Evolutionary conservation across 805 yeast genomes (phyloP), one percentile per base, ranked within the genome.

Genomic region (Diddensiella caesifluorescens): DNA sequence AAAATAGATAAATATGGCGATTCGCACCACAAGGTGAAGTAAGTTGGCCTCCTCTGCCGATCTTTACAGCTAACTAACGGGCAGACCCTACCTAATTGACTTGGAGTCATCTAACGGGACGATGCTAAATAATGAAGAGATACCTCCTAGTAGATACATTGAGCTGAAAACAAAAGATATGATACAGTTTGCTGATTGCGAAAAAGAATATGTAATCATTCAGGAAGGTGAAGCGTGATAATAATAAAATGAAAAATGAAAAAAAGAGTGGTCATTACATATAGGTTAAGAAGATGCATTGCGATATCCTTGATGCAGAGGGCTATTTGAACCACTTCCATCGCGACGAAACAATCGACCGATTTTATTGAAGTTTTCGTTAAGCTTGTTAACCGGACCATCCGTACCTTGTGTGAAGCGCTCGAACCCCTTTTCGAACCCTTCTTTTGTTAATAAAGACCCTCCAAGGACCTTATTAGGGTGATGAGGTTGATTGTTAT

Each of bases 281-380:
- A n/a, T n/a, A n/a, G n/a, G n/a, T n/a, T n/a, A n/a, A n/a, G n/a
- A n/a, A n/a, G n/a, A n/a, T n/a, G n/a, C n/a, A n/a, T n/a, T n/a
- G n/a, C n/a, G n/a, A n/a, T n/a, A n/a, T n/a, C n/a, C n/a, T n/a
- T 18, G 28, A 34, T 22, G 25, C 26, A 15, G 38, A 20, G 38
- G 38, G 15, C 38, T 34, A 10, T 20, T 22, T 10, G 36, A 13
- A 19, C 51, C 46, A 20, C 41, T 39, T n/a, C 56, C 57, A 35
- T 60, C 63, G 44, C 70, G 64, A 44, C 71, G 67, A 56, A 75
- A 75, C 39, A 75, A 63, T 44, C 81, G 75, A 5, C 86, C 84
- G 46, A 82, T 70, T 47, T 67, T 75, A 53, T 71, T 74, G 59
- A 80, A 70, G 48, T 79, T 80, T 54, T 81, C 87, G 55, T 80